A percentile compares a stretch with the other conserved stretches of the same genome.
Evolutionary conservation across 164 flowering plant species (phyloP).

Genomic region (Euptelea pleiosperma): DNA sequence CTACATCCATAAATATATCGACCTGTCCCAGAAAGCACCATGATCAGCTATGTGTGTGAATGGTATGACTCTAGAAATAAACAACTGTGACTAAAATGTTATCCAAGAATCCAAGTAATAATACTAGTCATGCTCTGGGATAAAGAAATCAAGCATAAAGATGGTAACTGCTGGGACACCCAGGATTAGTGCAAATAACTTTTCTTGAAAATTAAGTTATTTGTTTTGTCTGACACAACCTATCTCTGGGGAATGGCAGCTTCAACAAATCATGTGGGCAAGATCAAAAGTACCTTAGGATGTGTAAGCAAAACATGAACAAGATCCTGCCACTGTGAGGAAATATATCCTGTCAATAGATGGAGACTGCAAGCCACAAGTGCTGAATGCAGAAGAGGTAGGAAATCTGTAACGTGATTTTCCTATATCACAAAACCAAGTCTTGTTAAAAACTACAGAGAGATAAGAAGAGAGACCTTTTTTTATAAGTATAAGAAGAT

Average conservation of each 20-base stretch:
- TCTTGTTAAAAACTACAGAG: slow-evolving; percentile 6
- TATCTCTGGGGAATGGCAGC: not conserved
- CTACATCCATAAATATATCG: slow-evolving; percentile 78
- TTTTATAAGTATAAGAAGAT: too few species aligned
- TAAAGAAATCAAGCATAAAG: not conserved
- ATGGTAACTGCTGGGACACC: slow-evolving; percentile 3
- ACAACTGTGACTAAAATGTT: too few species aligned
- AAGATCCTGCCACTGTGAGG: slow-evolving; percentile 86
- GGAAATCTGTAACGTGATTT: slow-evolving; percentile 25
- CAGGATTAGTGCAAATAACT: not conserved
- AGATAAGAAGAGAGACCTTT: slow-evolving; percentile 5
- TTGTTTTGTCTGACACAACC: not conserved
- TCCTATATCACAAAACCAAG: slow-evolving; percentile 43
- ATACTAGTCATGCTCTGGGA: not conserved
- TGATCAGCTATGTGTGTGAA: slow-evolving; percentile 15
- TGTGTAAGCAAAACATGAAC: slow-evolving; percentile 72
- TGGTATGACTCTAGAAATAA: not conserved
- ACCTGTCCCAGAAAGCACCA: slow-evolving; percentile 47
- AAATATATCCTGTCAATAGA: slow-evolving; percentile 65
- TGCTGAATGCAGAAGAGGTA: slow-evolving; percentile 65
- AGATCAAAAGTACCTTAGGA: slow-evolving; percentile 57
- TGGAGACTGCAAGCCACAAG: slow-evolving; percentile 74
- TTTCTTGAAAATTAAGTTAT: not conserved
- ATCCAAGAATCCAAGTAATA: not conserved
- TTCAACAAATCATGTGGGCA: not conserved